Percentiles rank a stretch among this genome's conserved stretches.
phyloP scores from a whole-genome alignment of 768 basidiomycete genomes.

The Termitomyces sp. region DNA sequence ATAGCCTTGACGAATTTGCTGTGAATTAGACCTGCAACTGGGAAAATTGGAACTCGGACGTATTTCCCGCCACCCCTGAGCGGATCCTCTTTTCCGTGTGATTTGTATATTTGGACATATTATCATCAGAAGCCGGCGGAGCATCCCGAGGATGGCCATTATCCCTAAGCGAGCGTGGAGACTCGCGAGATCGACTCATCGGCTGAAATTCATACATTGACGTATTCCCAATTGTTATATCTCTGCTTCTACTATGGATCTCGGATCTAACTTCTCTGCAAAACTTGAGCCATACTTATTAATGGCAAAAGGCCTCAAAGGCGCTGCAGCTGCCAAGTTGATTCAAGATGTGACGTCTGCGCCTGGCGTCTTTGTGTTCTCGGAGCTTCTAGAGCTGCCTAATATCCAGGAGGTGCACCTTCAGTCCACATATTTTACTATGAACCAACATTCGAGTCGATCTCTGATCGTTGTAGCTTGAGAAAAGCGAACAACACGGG shows the following conservation, averaged over 20 bases:
- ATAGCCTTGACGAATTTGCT: too few species aligned
- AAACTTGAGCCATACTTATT: constrained; percentile 88
- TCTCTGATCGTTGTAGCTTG: constrained; percentile 44
- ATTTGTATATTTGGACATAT: too few species aligned
- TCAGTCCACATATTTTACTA: not conserved
- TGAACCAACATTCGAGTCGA: not conserved
- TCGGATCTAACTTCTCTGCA: constrained; percentile 53
- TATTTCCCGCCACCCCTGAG: not conserved
- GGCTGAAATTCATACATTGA: not conserved
- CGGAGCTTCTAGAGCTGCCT: constrained; percentile 76
- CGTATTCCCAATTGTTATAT: not conserved
- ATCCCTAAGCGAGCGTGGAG: too few species aligned
- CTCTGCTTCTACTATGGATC: constrained; percentile 40
- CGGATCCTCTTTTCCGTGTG: too few species aligned
- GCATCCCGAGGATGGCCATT: too few species aligned
- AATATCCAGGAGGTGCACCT: constrained; percentile 74
- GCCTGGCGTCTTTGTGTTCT: constrained; percentile 88
- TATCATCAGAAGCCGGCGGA: too few species aligned
- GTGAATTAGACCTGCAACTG: too few species aligned
- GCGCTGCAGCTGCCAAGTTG: constrained; percentile 88
- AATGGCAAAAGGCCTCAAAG: constrained; percentile 88
- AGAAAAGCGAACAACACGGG: constrained; percentile 54
- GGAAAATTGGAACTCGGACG: not conserved
- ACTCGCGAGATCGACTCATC: not conserved
- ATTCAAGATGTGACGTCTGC: constrained; percentile 83